Evolutionary conservation across 192 early-diverging fungal genomes (phyloP), one percentile per base, ranked within the genome.

Genomic region (Backusella parvicylindrica): DNA sequence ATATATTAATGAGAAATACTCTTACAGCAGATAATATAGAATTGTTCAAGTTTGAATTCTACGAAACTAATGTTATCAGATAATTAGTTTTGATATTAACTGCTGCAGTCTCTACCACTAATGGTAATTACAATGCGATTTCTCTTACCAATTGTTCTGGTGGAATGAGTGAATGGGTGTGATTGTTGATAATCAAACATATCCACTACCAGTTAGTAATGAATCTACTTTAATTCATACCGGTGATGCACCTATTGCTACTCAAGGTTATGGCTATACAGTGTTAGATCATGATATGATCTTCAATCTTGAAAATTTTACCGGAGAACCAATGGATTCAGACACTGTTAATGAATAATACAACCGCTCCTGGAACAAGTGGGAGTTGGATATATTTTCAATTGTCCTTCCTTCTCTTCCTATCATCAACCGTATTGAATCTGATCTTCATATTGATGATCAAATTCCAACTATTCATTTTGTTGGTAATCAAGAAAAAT

Each of bases 381-480:
- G 28, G 21, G 31, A 65, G 16, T 3, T 70, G 0, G 28, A 40
- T 6, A 70, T 49, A 23, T 16, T 70, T 9, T 13, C 38, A 15
- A 26, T 40, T 7, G 18, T 70, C 7, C 68, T 70, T 47, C 68
- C 68, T 47, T 40, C 68, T 6, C 68, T 70, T 13, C 68, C 68
- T 12, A 47, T 47, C 8, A 50, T 70, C 26, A 28, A 70, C 16
- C 68, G 68, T 31, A 47, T 70, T 13, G 68, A 70, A 13, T 49
- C 68, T 7, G 26, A 40, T 30, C 41, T 70, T 40, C 68, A 70
- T 26, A 47, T 70, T 49, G 68, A 70, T 41, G 40, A 23, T 1
- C 12, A 47, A 70, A 70, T 70, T 7, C 12, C 68, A 15, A 70
- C 68, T 6, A 70, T 70, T 31, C 41, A 70, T 28, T 26, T 70